Base-by-base conservation (phyloP, 1,284 basidiomycete genomes). In the Trametes hirsuta region DNA sequence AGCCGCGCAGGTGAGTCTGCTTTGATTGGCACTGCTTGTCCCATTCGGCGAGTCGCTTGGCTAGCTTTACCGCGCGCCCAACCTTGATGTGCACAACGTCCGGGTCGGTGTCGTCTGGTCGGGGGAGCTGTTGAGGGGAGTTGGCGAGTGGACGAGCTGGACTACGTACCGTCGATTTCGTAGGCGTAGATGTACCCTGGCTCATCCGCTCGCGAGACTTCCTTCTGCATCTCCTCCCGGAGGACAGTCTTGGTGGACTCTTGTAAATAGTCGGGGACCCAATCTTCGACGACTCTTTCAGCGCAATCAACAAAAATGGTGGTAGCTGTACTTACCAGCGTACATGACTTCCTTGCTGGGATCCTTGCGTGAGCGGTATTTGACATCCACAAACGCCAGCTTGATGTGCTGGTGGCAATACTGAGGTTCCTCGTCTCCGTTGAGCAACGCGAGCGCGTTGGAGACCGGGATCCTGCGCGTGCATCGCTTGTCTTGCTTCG, bases 161-260 rank as follows among this genome's bases (percentile, higher is more conserved):
- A 30, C 8, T 4, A 34, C 71, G 37, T 69, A 88, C 88, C 86
- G 69, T 84, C 80, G 59, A 93, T 88, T 72, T 92, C 87, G 69
- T 87, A 91, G 0, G 85, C 82, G 64, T 93, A 93, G 52, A 93
- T 92, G 66, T 90, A 92, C 0, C 91, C 91, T 2, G 79, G 73
- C 18, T 79, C 79, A 66, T 93, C 91, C 6, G 82, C 77, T 2
- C 68, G 49, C 1, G 89, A 85, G 1, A 76, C 76, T n/a, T 81
- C 69, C 61, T 86, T 88, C 69, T 85, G 84, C 89, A 93, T 93
- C 66, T 89, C 88, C 24, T 79, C 77, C 55, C 85, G 81, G 45
- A 93, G 71, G 2, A 84, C 80, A 36, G 82, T 77, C 66, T 86
- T 85, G 25, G 90, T 90, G 59, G 85, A 82, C 4, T 72, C 69